These are phyloP conservation scores for Aspergillus ellipticus DNA, from an alignment of 495 filamentous ascomycete genomes.

Conservation along the genomic window DNA sequence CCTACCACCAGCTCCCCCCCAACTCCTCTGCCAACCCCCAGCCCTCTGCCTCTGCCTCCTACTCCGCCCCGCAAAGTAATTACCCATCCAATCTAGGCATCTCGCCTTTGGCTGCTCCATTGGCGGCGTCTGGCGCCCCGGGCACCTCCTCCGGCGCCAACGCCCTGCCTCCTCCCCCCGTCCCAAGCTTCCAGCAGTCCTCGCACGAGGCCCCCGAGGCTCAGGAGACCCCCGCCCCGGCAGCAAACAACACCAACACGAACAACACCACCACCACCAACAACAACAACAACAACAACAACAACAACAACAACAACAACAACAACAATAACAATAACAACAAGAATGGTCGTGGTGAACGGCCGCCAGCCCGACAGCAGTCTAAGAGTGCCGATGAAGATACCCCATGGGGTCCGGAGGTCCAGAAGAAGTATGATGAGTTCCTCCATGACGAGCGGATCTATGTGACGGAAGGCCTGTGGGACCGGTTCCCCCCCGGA, in stretches of 20 bases:
- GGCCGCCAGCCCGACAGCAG: constrained; percentile 19
- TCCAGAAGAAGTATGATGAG: constrained; percentile 73
- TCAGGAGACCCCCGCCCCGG: constrained; percentile 31
- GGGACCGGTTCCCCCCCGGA: constrained; percentile 85
- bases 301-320: too few species aligned
- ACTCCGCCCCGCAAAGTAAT: constrained; percentile 41
- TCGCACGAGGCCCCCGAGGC: constrained; percentile 30
- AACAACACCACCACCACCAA: too few species aligned
- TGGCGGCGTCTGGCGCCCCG: constrained; percentile 48
- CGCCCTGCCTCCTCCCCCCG: constrained; percentile 57
- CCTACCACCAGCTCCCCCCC: constrained; percentile 51
- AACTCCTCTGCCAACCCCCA: constrained; percentile 25
- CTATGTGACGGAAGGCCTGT: constrained; percentile 83
- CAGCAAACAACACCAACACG: too few species aligned
- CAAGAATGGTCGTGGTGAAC: constrained; percentile 33
- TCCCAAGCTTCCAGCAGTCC: constrained; percentile 52
- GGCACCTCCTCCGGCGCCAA: constrained; percentile 51
- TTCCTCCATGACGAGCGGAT: constrained; percentile 76
- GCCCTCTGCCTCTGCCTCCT: constrained; percentile 23
- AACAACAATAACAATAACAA: too few species aligned
- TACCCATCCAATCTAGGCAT: constrained; percentile 40
- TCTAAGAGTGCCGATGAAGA: constrained; percentile 43
- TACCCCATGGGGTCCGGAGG: constrained; percentile 54
- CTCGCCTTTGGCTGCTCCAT: constrained; percentile 44
- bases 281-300: too few species aligned